Evolutionary conservation across 176 grass and related monocot genomes (phyloP), one percentile per base, ranked within the genome.

Genomic region (Carex cristatella): DNA sequence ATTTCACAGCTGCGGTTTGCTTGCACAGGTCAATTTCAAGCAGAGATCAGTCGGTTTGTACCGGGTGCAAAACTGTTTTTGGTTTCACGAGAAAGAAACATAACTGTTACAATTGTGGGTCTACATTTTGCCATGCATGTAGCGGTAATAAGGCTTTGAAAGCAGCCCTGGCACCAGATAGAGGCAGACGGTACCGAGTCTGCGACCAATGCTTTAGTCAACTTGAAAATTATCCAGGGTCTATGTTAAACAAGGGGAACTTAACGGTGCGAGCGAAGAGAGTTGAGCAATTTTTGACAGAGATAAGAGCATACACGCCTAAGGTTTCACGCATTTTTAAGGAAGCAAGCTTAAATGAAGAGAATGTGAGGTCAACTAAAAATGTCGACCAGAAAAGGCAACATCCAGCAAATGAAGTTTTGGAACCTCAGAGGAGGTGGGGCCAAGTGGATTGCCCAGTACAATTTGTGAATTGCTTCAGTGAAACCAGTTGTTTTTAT

Each of bases 101-200:
- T 81, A 94, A 93, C 70, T 94, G 95, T 79, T 93, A 98, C 81
- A 91, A 94, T 85, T 94, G 95, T 88, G 95, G 95, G 69, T 92
- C 76, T n/a, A 87, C 92, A 87, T 94, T 91, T 79, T 98, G 95
- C 73, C 87, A 79, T 85, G 89, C 88, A 15, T 98, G 95, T 85
- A 98, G 91, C 13, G 90, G 69, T 51, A 98, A 92, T 30, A 98
- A 94, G 85, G 75, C 86, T 63, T 48, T 63, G 23, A 93, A 87
- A 31, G 93, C 92, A 48, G 88, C 91, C 9, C 81, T 93, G 68
- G 95, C 95, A 31, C 95, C 91, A 9, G 88, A 94, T 51, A 91
- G 70, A 72, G 84, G 62, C 80, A 93, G 85, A 91, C 86, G 71
- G 77, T 92, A 91, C 79, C 89, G 93, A 27, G 95, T 98, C 64